phyloP scores from a whole-genome alignment of 306 rosid genomes.

The Gynostemma pentaphyllum region DNA sequence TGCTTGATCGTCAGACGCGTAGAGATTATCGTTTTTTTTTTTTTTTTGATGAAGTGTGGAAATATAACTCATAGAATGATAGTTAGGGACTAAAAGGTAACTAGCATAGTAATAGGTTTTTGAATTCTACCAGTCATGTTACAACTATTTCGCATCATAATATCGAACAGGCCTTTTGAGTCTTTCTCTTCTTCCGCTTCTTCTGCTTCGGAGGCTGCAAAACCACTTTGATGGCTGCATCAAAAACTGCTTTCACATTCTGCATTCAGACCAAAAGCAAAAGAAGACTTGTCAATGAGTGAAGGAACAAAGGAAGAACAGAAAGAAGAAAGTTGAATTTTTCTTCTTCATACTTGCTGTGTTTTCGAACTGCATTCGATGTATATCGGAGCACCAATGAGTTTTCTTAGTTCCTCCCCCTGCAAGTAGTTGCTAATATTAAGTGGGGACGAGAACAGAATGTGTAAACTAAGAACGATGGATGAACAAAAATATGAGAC shows the following conservation, averaged over 20 bases:
- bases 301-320: neutral
- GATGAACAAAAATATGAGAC: neutral
- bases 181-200: conserved; percentile 63
- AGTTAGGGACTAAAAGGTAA: conserved; percentile 5
- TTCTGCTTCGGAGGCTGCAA: conserved; percentile 90
- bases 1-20: neutral
- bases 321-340: conserved; percentile 11
- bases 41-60: neutral
- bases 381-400: conserved; percentile 76
- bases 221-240: conserved; percentile 88
- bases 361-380: conserved; percentile 96
- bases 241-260: conserved; percentile 95
- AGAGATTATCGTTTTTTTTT: neutral
- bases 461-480: neutral
- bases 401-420: conserved; percentile 90
- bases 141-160: conserved; percentile 32
- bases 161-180: conserved; percentile 72
- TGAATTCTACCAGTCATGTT: neutral
- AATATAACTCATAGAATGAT: neutral
- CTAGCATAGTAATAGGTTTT: conserved; percentile 1
- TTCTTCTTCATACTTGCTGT: conserved; percentile 62
- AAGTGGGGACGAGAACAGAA: neutral
- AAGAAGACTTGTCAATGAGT: neutral
- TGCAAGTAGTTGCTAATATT: conserved; percentile 15
- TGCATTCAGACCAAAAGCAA: conserved; percentile 20